phyloP scores from a whole-genome alignment of 2,329 filamentous ascomycete species.

The Xylariaceae sp. region DNA sequence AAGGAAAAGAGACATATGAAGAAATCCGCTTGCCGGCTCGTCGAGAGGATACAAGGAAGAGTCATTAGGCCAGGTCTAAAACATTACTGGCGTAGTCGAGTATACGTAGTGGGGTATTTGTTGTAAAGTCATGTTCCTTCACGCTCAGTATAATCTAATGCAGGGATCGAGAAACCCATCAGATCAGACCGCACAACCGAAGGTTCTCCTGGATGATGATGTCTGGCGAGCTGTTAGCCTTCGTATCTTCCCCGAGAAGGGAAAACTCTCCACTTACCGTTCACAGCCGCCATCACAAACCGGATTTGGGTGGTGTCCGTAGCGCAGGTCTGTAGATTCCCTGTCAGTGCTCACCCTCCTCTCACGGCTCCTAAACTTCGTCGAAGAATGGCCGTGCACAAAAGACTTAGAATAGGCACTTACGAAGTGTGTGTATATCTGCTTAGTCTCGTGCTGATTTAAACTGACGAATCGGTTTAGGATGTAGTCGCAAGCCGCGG shows the following conservation, averaged over 20 bases:
- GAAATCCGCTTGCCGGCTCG: conserved; percentile 26
- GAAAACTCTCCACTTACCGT: conserved; percentile 57
- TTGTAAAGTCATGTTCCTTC: conserved; percentile 11
- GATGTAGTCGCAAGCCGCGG: conserved; percentile 95
- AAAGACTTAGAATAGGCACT: not conserved
- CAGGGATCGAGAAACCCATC: conserved; percentile 34
- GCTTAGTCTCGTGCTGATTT: conserved; percentile 99
- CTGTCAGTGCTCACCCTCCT: no score
- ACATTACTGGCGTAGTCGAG: conserved; percentile 28
- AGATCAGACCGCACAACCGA: conserved; percentile 93
- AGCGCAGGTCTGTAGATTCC: conserved; percentile 63
- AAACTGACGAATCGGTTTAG: conserved; percentile 96
- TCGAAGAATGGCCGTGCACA: not conserved
- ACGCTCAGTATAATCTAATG: conserved; percentile 1
- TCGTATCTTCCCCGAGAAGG: not conserved
- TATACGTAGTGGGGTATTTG: conserved; percentile 24
- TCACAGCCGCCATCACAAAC: conserved; percentile 99
- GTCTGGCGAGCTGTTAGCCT: conserved; percentile 56
- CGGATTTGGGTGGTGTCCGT: conserved; percentile 98
- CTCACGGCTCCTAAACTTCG: no score
- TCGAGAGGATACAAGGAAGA: conserved; percentile 24
- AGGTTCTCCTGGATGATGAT: conserved; percentile 99
- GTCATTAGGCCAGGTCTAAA: conserved; percentile 31
- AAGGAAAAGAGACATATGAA: conserved; percentile 26
- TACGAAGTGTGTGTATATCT: conserved; percentile 73